A percentile compares a stretch with the other conserved stretches of the same genome.
These are phyloP conservation scores for Boechera retrofracta DNA, from an alignment of 345 rosid species.

Conservation along the genomic window DNA sequence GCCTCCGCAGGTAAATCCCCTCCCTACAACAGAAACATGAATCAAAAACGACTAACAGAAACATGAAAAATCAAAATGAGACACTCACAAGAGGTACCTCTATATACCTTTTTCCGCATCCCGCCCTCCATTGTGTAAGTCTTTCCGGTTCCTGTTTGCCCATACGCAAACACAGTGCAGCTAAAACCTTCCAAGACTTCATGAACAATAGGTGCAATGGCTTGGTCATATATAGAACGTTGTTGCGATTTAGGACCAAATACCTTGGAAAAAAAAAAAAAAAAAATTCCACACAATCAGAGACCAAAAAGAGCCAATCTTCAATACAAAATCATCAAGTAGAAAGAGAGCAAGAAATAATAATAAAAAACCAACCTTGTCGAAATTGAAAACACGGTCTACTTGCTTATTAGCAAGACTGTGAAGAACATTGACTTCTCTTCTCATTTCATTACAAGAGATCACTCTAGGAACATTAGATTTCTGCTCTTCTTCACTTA, in stretches of 20 bases:
- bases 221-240: constrained; percentile 92
- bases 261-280: constrained; percentile 49
- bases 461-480: constrained; percentile 62
- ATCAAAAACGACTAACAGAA: neutral
- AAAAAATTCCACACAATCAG: neutral
- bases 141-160: constrained; percentile 92
- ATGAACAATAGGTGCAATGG: constrained; percentile 79
- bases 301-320: neutral
- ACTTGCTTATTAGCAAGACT: constrained; percentile 80
- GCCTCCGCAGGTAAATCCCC: constrained; percentile 93
- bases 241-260: constrained; percentile 96
- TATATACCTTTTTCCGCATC: constrained; percentile 77
- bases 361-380: constrained; percentile 58
- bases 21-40: constrained; percentile 52
- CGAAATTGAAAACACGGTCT: constrained; percentile 79
- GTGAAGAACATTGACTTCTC: constrained; percentile 81
- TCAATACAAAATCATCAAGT: neutral
- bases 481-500: constrained; percentile 82
- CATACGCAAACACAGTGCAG: constrained; percentile 94
- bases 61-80: neutral
- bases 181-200: constrained; percentile 96
- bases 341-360: neutral
- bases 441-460: constrained; percentile 72
- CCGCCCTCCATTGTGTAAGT: constrained; percentile 98
- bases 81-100: neutral